These are phyloP conservation scores for Panicum virgatum DNA, from an alignment of 202 grass and related monocot species.

Conservation along the genomic window DNA sequence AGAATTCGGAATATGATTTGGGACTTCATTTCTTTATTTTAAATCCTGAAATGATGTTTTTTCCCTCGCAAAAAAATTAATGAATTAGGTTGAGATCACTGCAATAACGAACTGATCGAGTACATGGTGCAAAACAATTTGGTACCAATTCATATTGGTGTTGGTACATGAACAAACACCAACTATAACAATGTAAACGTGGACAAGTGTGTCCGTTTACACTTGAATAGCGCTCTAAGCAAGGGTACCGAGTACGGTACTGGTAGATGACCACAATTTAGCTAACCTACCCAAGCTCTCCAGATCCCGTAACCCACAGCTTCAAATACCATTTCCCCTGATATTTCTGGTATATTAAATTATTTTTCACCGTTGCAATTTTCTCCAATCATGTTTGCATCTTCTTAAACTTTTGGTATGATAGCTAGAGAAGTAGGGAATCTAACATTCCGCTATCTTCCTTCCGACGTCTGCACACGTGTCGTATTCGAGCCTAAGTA, in stretches of 20 bases:
- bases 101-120: not conserved
- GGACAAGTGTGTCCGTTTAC: not conserved
- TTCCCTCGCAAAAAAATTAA: not conserved
- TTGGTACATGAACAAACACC: constrained; percentile 20
- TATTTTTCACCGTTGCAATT: not conserved
- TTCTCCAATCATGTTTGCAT: not conserved
- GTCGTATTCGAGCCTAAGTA: constrained; percentile 20
- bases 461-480: not conserved
- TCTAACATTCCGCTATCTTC: not conserved
- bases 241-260: not conserved
- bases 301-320: not conserved
- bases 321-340: not conserved
- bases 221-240: constrained; percentile 1
- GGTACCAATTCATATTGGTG: not conserved
- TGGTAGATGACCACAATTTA: constrained; percentile 10
- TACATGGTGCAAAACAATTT: not conserved
- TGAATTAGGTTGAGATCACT: not conserved
- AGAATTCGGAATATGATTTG: not conserved
- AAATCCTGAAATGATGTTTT: not conserved
- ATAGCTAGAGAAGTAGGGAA: not conserved
- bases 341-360: not conserved
- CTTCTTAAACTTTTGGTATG: not conserved
- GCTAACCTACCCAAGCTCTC: constrained; percentile 59
- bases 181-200: constrained; percentile 24
- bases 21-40: not conserved